These are phyloP conservation scores for Botrytis cinerea DNA, from an alignment of 2,329 filamentous ascomycete genomes.

Conservation along the genomic window DNA sequence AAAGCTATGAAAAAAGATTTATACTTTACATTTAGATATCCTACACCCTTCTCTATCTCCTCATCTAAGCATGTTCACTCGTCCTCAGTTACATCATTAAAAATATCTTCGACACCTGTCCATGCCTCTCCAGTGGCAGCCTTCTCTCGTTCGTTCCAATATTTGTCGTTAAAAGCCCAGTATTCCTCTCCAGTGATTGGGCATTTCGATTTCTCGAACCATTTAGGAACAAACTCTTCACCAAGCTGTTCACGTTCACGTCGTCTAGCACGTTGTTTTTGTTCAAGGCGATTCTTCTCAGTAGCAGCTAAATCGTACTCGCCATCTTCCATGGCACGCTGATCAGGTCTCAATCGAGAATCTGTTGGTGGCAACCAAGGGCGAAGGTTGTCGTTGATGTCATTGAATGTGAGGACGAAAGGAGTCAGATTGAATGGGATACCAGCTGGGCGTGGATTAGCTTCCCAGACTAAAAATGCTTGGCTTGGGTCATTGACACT, in stretches of 20 bases:
- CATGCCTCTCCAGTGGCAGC: constrained; percentile 38
- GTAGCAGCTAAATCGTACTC: constrained; percentile 89
- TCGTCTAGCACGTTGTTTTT: constrained; percentile 80
- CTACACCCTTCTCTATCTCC: neutral
- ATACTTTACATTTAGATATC: constrained; percentile 17
- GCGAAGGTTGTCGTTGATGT: constrained; percentile 77
- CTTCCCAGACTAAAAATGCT: constrained; percentile 92
- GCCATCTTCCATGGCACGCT: constrained; percentile 98
- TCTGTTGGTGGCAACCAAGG: constrained; percentile 87
- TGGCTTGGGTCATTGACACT: constrained; percentile 66
- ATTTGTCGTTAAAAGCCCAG: constrained; percentile 86
- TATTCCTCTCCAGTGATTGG: constrained; percentile 83
- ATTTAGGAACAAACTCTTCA: constrained; percentile 79
- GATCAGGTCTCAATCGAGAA: constrained; percentile 88
- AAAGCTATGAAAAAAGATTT: constrained; percentile 25
- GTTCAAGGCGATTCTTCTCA: constrained; percentile 93
- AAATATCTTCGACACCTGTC: constrained; percentile 43
- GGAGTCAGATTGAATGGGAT: constrained; percentile 98
- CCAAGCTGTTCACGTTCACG: constrained; percentile 73
- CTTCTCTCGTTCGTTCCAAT: constrained; percentile 70
- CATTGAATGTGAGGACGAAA: constrained; percentile 93
- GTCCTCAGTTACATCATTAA: constrained; percentile 27
- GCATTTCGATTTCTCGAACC: constrained; percentile 76
- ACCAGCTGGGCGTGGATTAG: constrained; percentile 73
- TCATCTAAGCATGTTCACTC: neutral